These are phyloP conservation scores for Verticillium longisporum DNA, from an alignment of 2,329 filamentous ascomycete genomes.

Conservation along the genomic window DNA sequence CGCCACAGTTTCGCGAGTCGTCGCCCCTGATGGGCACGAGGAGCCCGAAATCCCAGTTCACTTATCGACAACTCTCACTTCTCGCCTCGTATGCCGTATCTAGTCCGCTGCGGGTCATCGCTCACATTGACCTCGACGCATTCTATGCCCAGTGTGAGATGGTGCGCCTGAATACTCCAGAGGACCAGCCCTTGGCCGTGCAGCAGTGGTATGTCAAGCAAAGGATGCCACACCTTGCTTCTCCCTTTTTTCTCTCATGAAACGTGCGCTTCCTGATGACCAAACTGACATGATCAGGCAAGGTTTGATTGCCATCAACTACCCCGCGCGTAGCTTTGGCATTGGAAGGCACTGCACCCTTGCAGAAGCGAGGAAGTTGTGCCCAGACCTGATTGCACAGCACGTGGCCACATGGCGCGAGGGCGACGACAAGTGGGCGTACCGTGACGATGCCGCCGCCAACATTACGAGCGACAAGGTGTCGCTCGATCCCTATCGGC, in stretches of 20 bases:
- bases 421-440: constrained; percentile 87
- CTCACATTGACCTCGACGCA: constrained; percentile 91
- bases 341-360: constrained; percentile 74
- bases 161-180: constrained; percentile 68
- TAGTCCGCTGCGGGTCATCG: constrained; percentile 78
- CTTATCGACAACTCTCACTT: constrained; percentile 73
- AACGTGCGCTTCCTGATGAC: not conserved
- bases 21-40: constrained; percentile 5
- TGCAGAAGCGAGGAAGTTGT: constrained; percentile 77
- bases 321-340: constrained; percentile 75
- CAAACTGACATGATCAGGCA: constrained; percentile 47
- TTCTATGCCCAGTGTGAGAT: constrained; percentile 98
- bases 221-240: not conserved
- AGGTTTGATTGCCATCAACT: constrained; percentile 93
- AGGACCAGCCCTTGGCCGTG: constrained; percentile 78
- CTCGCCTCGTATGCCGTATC: constrained; percentile 64
- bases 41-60: constrained; percentile 60
- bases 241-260: not conserved
- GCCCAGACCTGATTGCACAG: constrained; percentile 76
- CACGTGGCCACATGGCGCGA: constrained; percentile 95
- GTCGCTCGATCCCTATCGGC: constrained; percentile 83
- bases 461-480: constrained; percentile 89
- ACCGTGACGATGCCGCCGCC: constrained; percentile 71
- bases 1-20: constrained; percentile 8
- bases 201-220: constrained; percentile 65